phyloP scores from a whole-genome alignment of 2,329 filamentous ascomycete species.

The Xylariaceae sp. region DNA sequence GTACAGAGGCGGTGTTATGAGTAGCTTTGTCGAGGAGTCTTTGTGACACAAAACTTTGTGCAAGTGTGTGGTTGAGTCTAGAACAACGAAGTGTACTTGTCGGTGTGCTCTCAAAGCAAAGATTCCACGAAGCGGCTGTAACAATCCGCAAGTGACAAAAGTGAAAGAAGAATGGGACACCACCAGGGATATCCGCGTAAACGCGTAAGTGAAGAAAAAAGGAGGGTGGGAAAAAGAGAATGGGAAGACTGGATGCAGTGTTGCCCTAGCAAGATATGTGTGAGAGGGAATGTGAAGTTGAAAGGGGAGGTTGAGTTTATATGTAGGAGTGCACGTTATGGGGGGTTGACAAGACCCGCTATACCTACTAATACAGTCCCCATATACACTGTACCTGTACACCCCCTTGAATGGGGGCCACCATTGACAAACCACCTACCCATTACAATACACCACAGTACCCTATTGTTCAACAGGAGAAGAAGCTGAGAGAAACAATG shows the following conservation, averaged over 20 bases:
- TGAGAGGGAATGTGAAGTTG: not conserved
- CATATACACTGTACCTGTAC: too few species aligned
- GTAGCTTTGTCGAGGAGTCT: conserved; percentile 11
- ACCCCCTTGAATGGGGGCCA: too few species aligned
- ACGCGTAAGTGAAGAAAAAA: conserved; percentile 2
- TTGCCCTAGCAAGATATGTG: conserved; percentile 10
- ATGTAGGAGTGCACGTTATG: too few species aligned
- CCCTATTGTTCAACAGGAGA: not conserved
- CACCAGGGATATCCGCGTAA: conserved; percentile 17
- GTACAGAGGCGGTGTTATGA: conserved; percentile 12
- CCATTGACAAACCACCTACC: conserved; percentile 4
- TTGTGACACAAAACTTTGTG: conserved; percentile 11
- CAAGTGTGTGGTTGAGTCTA: conserved; percentile 2
- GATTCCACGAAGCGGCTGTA: conserved; percentile 14
- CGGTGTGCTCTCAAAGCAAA: conserved; percentile 5
- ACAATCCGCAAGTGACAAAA: conserved; percentile 13
- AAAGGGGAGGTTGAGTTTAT: too few species aligned
- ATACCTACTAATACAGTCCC: too few species aligned
- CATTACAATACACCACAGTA: not conserved
- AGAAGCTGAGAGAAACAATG: not conserved
- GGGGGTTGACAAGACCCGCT: too few species aligned
- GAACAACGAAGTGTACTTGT: conserved; percentile 23
- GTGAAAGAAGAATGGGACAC: conserved; percentile 9
- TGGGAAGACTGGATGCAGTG: not conserved
- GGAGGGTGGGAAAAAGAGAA: not conserved